A percentile compares a stretch with the other conserved stretches of the same genome.
Evolutionary conservation across 495 filamentous ascomycete genomes (phyloP).

Genomic region (Articulospora tetracladia): DNA sequence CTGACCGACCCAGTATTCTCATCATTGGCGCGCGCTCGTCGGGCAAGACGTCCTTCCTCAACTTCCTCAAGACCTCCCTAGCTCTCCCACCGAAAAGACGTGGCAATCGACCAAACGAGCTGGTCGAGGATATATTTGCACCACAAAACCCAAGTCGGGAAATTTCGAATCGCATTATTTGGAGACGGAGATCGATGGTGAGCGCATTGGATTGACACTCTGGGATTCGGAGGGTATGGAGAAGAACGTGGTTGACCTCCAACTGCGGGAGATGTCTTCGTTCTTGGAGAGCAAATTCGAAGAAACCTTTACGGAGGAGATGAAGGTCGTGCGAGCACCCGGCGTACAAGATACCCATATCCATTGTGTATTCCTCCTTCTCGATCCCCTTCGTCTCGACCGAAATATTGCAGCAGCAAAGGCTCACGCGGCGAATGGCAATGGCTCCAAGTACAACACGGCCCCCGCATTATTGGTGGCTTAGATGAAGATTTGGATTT

Average conservation of each 20-base stretch:
- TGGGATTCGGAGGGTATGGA: slow-evolving; percentile 96
- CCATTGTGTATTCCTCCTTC: slow-evolving; percentile 88
- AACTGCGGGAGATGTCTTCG: slow-evolving; percentile 82
- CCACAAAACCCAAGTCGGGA: slow-evolving; percentile 41
- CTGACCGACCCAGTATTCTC: slow-evolving; percentile 60
- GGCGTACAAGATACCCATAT: slow-evolving; percentile 96
- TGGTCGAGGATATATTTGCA: slow-evolving; percentile 49
- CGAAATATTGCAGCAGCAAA: slow-evolving; percentile 69
- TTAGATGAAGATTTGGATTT: slow-evolving; percentile 89
- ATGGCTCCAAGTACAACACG: slow-evolving; percentile 43
- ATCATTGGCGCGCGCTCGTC: slow-evolving; percentile 85
- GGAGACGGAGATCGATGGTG: slow-evolving; percentile 91
- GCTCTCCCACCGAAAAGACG: slow-evolving; percentile 76
- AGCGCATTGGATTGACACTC: slow-evolving; percentile 87
- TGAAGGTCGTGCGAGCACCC: slow-evolving; percentile 91
- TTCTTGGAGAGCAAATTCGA: slow-evolving; percentile 99
- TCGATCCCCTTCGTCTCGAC: slow-evolving; percentile 86
- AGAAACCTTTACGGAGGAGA: slow-evolving; percentile 95
- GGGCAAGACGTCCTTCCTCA: slow-evolving; percentile 95
- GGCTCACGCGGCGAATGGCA: slow-evolving; percentile 46
- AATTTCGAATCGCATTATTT: slow-evolving; percentile 83
- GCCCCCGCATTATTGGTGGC: slow-evolving; percentile 54
- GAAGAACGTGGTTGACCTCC: slow-evolving; percentile 88
- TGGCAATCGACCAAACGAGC: slow-evolving; percentile 40
- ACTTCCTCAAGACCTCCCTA: slow-evolving; percentile 85